phyloP scores from a whole-genome alignment of 345 rosid species.

The Rhizophora apiculata region DNA sequence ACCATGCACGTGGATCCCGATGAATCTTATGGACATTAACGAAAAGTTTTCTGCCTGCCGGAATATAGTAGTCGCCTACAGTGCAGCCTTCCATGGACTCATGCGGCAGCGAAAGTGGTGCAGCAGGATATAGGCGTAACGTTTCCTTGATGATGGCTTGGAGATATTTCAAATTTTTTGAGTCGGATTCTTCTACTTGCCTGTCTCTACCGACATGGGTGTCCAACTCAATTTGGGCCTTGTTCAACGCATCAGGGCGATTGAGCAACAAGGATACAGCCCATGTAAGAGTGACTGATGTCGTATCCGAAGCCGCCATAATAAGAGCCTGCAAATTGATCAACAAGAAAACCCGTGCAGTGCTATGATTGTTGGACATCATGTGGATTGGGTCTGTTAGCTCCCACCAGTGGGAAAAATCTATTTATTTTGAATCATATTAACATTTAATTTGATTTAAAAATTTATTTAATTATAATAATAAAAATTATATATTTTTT shows the following conservation, averaged over 20 bases:
- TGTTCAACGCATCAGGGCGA: not conserved
- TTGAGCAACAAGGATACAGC: constrained; percentile 4
- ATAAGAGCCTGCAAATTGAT: constrained; percentile 2
- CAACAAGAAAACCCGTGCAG: no score
- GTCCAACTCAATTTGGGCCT: constrained; percentile 10
- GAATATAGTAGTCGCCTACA: constrained; percentile 5
- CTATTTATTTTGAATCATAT: no score
- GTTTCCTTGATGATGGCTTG: constrained; percentile 14
- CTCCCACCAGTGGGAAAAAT: no score
- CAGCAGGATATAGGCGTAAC: constrained; percentile 7
- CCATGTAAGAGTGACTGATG: constrained; percentile 3
- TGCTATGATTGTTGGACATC: no score
- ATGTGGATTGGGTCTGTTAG: no score
- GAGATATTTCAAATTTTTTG: constrained; percentile 4
- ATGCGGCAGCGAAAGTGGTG: not conserved
- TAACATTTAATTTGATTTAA: no score
- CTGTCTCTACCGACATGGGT: not conserved
- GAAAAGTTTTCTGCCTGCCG: not conserved
- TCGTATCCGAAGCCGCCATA: constrained; percentile 1
- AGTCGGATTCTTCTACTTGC: constrained; percentile 7
- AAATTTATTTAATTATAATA: no score
- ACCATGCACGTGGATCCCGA: not conserved
- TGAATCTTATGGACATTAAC: constrained; percentile 10
- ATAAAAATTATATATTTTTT: no score
- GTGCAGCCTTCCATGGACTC: constrained; percentile 13